Conservation (phyloP, 2,329 filamentous ascomycete species). For the Hymenoscyphus infarciens region DNA sequence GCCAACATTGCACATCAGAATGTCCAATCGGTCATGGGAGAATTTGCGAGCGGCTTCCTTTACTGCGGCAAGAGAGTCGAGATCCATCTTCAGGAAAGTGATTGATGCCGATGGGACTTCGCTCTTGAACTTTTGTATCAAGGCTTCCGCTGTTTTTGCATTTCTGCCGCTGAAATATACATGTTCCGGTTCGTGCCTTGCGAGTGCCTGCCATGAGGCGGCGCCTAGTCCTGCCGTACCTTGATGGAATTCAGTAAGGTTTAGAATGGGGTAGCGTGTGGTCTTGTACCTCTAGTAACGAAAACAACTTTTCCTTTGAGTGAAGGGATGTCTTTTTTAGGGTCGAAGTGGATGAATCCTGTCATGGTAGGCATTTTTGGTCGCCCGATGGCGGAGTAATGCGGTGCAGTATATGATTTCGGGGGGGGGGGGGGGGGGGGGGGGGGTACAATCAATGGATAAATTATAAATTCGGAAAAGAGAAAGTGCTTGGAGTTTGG, state of each 20-base stretch:
- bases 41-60: conserved; percentile 39
- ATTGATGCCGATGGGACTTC: conserved; percentile 25
- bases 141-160: conserved; percentile 36
- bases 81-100: conserved; percentile 42
- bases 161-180: conserved; percentile 40
- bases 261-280: neutral
- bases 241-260: neutral
- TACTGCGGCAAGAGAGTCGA: conserved; percentile 43
- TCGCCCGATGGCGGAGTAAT: no score
- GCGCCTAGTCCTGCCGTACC: conserved; percentile 43
- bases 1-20: conserved; percentile 46
- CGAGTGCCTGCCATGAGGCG: conserved; percentile 39
- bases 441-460: no score
- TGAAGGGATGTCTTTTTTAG: conserved; percentile 19
- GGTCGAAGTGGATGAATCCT: conserved; percentile 14
- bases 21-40: conserved; percentile 39
- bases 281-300: conserved; percentile 18
- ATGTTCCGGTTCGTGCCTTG: conserved; percentile 39
- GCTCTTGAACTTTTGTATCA: conserved; percentile 38
- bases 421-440: no score
- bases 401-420: no score
- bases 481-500: no score
- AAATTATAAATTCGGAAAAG: no score
- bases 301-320: conserved; percentile 23
- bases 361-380: no score